These are phyloP conservation scores for Diplodia intermedia DNA, from an alignment of 2,329 filamentous ascomycete species.

Conservation along the genomic window DNA sequence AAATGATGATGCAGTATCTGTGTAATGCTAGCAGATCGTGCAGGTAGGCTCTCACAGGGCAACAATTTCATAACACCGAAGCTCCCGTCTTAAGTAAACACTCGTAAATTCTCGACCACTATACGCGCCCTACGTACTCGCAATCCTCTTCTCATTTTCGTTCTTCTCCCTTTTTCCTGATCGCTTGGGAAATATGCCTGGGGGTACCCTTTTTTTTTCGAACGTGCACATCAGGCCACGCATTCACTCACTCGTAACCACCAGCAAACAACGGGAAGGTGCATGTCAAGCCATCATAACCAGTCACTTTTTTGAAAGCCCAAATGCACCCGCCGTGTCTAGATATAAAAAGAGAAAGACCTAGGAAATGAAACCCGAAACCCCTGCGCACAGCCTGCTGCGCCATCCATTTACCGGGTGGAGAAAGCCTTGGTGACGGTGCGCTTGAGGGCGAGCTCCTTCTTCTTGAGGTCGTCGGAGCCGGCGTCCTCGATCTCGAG, in stretches of 20 bases:
- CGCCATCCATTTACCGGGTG: slow-evolving; percentile 69
- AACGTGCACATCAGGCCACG: slow-evolving; percentile 22
- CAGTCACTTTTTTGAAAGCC: slow-evolving; percentile 31
- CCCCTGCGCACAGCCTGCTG: slow-evolving; percentile 14
- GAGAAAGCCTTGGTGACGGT: slow-evolving; percentile 98
- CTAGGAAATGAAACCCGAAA: slow-evolving; percentile 15
- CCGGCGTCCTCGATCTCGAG: slow-evolving; percentile 92
- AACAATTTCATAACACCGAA: too few relatives aligned
- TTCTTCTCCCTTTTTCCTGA: background rate
- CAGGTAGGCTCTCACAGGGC: too few relatives aligned
- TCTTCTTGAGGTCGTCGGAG: slow-evolving; percentile 98
- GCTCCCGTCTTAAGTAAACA: too few relatives aligned
- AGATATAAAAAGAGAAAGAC: slow-evolving; percentile 25
- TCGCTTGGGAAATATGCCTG: slow-evolving; percentile 25
- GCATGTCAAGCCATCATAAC: slow-evolving; percentile 31
- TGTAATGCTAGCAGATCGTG: too few relatives aligned
- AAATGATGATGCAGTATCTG: too few relatives aligned
- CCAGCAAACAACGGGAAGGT: slow-evolving; percentile 21
- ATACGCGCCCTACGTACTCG: slow-evolving; percentile 27
- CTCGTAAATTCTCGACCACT: slow-evolving; percentile 20
- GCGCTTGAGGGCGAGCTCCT: slow-evolving; percentile 97
- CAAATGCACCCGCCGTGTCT: slow-evolving; percentile 32
- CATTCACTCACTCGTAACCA: slow-evolving; percentile 30
- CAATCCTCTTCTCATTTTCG: slow-evolving; percentile 7
- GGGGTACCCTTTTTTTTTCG: slow-evolving; percentile 17